Evolutionary conservation across 352 stramenopile genomes (phyloP).

Genomic region (Pythium angustatum): DNA sequence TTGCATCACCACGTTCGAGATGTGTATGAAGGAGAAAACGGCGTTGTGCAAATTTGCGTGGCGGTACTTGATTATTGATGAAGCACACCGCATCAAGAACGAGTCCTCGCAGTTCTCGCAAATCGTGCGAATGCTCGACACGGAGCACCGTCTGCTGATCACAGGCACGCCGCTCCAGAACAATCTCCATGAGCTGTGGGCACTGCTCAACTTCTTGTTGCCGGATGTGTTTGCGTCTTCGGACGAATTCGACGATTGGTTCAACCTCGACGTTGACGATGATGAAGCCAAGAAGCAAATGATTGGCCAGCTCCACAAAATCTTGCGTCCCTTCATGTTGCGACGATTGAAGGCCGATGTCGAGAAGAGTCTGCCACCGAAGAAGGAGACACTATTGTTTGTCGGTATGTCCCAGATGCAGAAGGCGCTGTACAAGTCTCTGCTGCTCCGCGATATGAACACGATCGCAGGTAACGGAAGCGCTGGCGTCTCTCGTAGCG

Average conservation of each 20-base stretch:
- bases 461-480: conserved; percentile 66
- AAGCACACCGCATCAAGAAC: conserved; percentile 90
- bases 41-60: conserved; percentile 91
- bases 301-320: conserved; percentile 88
- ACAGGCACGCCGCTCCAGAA: conserved; percentile 95
- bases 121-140: conserved; percentile 80
- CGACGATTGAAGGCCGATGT: conserved; percentile 98
- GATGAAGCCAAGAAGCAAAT: conserved; percentile 90
- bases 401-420: conserved; percentile 92
- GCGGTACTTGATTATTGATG: conserved; percentile 88
- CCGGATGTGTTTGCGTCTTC: conserved; percentile 92
- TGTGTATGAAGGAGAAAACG: conserved; percentile 89
- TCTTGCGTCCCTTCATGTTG: conserved; percentile 95
- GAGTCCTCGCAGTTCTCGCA: conserved; percentile 88
- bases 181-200: conserved; percentile 95
- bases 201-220: conserved; percentile 93
- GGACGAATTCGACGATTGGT: conserved; percentile 89
- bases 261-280: conserved; percentile 86
- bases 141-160: conserved; percentile 87
- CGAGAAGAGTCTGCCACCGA: conserved; percentile 96
- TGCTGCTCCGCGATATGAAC: conserved; percentile 95
- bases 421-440: conserved; percentile 96
- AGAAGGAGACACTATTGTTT: conserved; percentile 97
- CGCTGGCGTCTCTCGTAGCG: conserved; percentile 73
- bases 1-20: conserved; percentile 98